Evolutionary conservation across 106 monocot genomes (phyloP).

Genomic region (Dioscorea zingiberensis): DNA sequence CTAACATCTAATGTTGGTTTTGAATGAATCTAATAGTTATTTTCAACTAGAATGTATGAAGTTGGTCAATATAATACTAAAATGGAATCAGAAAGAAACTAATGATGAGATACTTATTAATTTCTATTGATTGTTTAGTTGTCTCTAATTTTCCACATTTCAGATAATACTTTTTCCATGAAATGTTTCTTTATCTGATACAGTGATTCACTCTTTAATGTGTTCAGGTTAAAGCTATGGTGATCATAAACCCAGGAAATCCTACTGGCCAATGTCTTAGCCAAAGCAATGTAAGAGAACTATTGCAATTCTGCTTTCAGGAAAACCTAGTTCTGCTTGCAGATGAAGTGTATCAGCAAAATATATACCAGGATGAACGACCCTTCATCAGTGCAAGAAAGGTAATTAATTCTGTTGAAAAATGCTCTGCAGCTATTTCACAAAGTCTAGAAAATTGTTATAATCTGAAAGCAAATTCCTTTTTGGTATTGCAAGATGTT

Average conservation of each 20-base stretch:
- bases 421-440: too few species aligned
- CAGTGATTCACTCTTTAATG: not conserved
- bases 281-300: slow-evolving; percentile 60
- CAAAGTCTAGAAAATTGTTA: not conserved
- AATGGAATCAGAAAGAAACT: too few species aligned
- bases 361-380: slow-evolving; percentile 88
- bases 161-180: too few species aligned
- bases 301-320: slow-evolving; percentile 66
- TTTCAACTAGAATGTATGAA: too few species aligned
- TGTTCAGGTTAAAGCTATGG: slow-evolving; percentile 89
- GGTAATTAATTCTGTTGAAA: slow-evolving; percentile 26
- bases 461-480: slow-evolving; percentile 3
- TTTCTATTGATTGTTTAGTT: too few species aligned
- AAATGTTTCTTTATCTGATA: too few species aligned
- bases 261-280: slow-evolving; percentile 98
- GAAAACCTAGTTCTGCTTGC: slow-evolving; percentile 87
- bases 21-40: too few species aligned
- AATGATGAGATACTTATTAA: too few species aligned
- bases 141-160: too few species aligned
- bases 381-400: slow-evolving; percentile 97
- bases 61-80: too few species aligned
- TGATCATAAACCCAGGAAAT: slow-evolving; percentile 99
- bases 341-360: slow-evolving; percentile 99
- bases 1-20: too few species aligned
- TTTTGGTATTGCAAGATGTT: slow-evolving; percentile 48